A percentile compares a stretch with the other conserved stretches of the same genome.
phyloP scores from a whole-genome alignment of 2,329 filamentous ascomycete genomes.

The Fusarium brevicatenulatum region DNA sequence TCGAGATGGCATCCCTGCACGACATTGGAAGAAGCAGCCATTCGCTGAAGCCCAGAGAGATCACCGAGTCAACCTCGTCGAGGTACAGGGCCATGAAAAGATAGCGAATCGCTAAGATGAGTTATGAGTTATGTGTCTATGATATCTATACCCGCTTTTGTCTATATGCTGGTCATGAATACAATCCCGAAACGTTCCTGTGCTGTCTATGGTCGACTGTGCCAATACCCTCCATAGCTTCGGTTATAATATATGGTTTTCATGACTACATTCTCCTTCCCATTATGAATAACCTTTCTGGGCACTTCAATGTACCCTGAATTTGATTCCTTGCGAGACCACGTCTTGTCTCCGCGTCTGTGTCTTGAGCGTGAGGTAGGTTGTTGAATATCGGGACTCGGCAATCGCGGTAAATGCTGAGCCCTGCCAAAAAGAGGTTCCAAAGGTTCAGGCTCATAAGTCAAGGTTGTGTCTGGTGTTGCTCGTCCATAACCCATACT shows the following conservation, averaged over 20 bases:
- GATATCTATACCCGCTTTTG: background rate
- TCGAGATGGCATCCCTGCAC: slow-evolving; percentile 42
- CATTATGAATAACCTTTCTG: background rate
- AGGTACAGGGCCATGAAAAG: slow-evolving; percentile 14
- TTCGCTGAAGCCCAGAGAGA: slow-evolving; percentile 8
- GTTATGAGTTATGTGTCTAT: background rate
- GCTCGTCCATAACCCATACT: slow-evolving; percentile 11
- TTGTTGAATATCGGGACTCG: background rate
- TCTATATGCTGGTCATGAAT: background rate
- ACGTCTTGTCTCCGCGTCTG: background rate
- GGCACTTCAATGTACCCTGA: background rate
- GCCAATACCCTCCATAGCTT: background rate
- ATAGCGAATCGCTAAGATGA: background rate
- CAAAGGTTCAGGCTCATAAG: slow-evolving; percentile 25
- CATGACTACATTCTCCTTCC: background rate
- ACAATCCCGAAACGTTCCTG: background rate
- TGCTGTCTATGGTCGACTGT: background rate
- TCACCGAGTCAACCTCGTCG: background rate
- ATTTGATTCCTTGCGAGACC: background rate
- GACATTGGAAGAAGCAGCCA: slow-evolving; percentile 43
- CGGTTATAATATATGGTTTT: background rate
- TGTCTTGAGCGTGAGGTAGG: background rate
- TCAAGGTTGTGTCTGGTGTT: background rate
- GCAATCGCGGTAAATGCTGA: background rate
- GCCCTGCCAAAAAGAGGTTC: slow-evolving; percentile 29